Conservation (phyloP, 2,329 filamentous ascomycete genomes). For the Nemania sp. region DNA sequence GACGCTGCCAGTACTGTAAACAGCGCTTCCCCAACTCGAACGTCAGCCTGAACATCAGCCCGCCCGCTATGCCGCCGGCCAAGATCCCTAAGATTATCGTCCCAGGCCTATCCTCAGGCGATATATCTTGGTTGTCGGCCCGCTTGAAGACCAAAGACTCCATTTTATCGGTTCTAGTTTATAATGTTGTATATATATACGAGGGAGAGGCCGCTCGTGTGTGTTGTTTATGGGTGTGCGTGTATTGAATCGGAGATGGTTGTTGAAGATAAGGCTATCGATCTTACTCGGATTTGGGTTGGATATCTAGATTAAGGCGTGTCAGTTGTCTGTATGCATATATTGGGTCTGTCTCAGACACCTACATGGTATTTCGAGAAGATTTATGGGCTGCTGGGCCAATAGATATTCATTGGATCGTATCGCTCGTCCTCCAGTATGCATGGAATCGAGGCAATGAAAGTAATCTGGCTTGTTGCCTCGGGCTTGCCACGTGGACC, state of each 20-base stretch:
- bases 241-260: neutral
- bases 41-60: neutral
- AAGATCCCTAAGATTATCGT: neutral
- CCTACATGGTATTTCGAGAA: neutral
- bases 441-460: neutral
- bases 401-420: neutral
- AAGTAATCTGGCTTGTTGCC: neutral
- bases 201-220: too few relatives aligned
- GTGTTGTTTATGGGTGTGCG: neutral
- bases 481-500: neutral
- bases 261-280: neutral
- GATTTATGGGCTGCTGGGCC: neutral
- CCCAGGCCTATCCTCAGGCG: neutral
- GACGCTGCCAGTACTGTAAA: neutral
- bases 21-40: neutral
- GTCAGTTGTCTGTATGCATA: neutral
- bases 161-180: neutral
- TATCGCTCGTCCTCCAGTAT: neutral
- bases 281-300: neutral
- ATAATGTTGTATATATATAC: neutral
- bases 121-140: too few relatives aligned
- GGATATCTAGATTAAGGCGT: neutral
- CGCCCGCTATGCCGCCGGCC: neutral
- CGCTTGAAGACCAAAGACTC: too few relatives aligned
- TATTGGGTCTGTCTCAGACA: neutral